Evolutionary conservation across 306 rosid genomes (phyloP).

Genomic region (Alnus glutinosa): DNA sequence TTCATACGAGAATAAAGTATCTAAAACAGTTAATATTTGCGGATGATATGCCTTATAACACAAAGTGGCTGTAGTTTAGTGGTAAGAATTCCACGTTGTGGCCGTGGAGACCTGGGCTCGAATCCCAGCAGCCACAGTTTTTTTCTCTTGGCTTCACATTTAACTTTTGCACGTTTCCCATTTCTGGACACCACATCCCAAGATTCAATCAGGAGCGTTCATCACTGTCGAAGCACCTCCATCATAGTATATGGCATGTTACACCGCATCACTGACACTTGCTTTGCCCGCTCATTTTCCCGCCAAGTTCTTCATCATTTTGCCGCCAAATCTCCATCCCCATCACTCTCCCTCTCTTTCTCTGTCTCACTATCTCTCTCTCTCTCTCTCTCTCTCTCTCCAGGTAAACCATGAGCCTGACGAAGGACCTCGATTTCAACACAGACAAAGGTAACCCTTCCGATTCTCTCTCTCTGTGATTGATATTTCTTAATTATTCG

Average conservation of each 20-base stretch:
- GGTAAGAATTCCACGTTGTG: constrained; percentile 64
- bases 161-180: not conserved
- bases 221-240: no score
- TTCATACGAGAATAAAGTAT: no score
- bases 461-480: not conserved
- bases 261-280: constrained; percentile 1
- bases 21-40: no score
- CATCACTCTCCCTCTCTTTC: not conserved
- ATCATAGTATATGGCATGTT: not conserved
- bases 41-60: no score
- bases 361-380: not conserved
- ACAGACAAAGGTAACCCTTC: constrained; percentile 66
- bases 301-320: constrained; percentile 61
- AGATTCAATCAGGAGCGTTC: not conserved
- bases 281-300: constrained; percentile 43
- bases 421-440: constrained; percentile 52
- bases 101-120: constrained; percentile 77
- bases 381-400: constrained; percentile 11
- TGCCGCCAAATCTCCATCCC: constrained; percentile 58
- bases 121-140: constrained; percentile 59
- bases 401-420: constrained; percentile 48
- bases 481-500: not conserved
- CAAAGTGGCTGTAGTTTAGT: constrained; percentile 60
- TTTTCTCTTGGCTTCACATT: fast-evolving
- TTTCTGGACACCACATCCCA: not conserved